Base-by-base conservation (phyloP, 1,284 basidiomycete genomes). In the Fistulinella cinereoalba region DNA sequence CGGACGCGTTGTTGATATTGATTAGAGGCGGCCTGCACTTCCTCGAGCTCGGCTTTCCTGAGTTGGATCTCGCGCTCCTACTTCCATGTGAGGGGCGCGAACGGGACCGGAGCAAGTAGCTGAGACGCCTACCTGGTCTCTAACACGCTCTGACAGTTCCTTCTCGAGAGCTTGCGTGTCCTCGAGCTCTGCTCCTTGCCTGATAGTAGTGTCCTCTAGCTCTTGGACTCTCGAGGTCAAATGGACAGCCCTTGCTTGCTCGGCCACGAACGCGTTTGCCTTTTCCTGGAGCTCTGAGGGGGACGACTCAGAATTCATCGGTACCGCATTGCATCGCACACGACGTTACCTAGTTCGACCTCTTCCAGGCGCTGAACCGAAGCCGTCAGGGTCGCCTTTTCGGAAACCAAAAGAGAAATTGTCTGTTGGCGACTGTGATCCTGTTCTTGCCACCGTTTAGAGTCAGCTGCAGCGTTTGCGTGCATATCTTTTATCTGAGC, bases 1-100 rank as follows among this genome's bases (percentile, higher is more conserved):
- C 78, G 80, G 19, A 83, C 73, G 47, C 77, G 73, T 38, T 79
- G 74, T 49, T 77, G 73, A 52, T 75, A 72, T 34, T 76, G 71
- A 46, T 79, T 76, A 4, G 77, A 71, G 51, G 81, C 72, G 25
- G 74, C 67, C 41, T 74, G 77, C 25, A 79, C 62, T 38, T 83
- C 80, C 33, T 72, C 69, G n/a, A 77, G 61, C 3, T 76, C 71
- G 1, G 73, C 76, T 49, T 74, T 78, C 16, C 75, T 69, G 23
- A 81, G 68, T 54, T 87, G 83, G 12, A 88, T 67, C 57, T 89
- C 81, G 19, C 84, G 80, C 62, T 90, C 88, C 88, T 85, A 49
- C 10, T 40, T 51, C 31, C 41, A 32, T 19, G 37, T 53, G 21
- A 41, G 47, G 18, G 23, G 9, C 23, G 6, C 15, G 9, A n/a